A percentile compares a stretch with the other conserved stretches of the same genome.
Evolutionary conservation across 1,139 yeast species (phyloP).

Genomic region (Taphrina wiesneri): DNA sequence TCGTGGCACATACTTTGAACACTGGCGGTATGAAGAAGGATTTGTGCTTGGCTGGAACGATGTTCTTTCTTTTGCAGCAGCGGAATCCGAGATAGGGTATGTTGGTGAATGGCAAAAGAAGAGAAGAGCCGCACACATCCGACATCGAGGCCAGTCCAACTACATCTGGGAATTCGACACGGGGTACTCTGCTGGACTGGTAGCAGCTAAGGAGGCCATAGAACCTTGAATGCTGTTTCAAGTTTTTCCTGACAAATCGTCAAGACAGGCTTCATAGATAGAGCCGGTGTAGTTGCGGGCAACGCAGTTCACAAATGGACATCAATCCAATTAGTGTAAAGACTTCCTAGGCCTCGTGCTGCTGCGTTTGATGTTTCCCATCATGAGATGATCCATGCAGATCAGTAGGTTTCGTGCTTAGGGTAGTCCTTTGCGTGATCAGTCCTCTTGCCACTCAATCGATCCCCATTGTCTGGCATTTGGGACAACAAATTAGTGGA

Average conservation of each 20-base stretch:
- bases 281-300: no score
- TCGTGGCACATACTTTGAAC: constrained; percentile 66
- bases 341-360: no score
- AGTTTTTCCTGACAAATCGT: no score
- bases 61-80: constrained; percentile 61
- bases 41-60: constrained; percentile 75
- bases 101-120: constrained; percentile 63
- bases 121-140: constrained; percentile 60
- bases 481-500: no score
- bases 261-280: no score
- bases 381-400: background rate
- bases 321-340: no score
- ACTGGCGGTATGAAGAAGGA: constrained; percentile 77
- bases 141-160: constrained; percentile 57
- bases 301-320: no score
- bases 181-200: constrained; percentile 51
- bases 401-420: background rate
- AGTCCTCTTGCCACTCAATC: background rate
- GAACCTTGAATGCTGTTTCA: background rate
- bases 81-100: constrained; percentile 75
- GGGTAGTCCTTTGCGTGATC: background rate
- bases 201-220: background rate
- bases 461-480: no score
- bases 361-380: background rate
- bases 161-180: constrained; percentile 86